These are phyloP conservation scores for Eucalyptus decipiens DNA, from an alignment of 345 rosid species.

Conservation along the genomic window DNA sequence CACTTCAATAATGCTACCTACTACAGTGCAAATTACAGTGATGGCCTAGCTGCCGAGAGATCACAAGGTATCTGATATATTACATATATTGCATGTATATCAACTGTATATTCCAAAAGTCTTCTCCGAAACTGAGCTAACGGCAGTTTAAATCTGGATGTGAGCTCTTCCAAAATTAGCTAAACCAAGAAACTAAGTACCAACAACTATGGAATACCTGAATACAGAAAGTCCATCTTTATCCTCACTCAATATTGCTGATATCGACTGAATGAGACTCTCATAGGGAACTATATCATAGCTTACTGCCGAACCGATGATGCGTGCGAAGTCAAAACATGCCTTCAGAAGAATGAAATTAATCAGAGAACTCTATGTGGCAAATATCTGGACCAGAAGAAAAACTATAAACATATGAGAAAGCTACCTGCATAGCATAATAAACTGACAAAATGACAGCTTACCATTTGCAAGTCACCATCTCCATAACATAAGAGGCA, in stretches of 20 bases:
- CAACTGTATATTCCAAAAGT: neutral
- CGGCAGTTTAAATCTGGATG: neutral
- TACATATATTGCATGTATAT: neutral
- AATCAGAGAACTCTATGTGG: slow-evolving; percentile 29
- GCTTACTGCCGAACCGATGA: slow-evolving; percentile 50
- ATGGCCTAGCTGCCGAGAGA: neutral
- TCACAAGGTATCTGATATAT: neutral
- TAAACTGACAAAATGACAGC: neutral
- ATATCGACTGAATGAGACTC: slow-evolving; percentile 58
- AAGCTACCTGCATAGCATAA: neutral
- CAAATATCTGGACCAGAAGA: neutral
- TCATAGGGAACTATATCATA: slow-evolving; percentile 61
- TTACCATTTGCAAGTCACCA: slow-evolving; percentile 84
- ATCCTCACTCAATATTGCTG: slow-evolving; percentile 56
- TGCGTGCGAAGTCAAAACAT: slow-evolving; percentile 79
- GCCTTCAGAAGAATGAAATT: slow-evolving; percentile 60
- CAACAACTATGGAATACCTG: slow-evolving; percentile 36
- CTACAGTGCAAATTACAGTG: neutral
- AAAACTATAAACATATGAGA: slow-evolving; percentile 4
- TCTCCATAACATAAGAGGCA: slow-evolving; percentile 70
- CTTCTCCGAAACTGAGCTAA: neutral
- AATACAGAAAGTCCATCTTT: slow-evolving; percentile 56
- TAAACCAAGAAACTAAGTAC: neutral
- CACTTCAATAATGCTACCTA: neutral
- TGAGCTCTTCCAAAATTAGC: neutral